Evolutionary conservation across 305 asterid species (phyloP), one percentile per base, ranked within the genome.

Genomic region (Striga hermonthica): DNA sequence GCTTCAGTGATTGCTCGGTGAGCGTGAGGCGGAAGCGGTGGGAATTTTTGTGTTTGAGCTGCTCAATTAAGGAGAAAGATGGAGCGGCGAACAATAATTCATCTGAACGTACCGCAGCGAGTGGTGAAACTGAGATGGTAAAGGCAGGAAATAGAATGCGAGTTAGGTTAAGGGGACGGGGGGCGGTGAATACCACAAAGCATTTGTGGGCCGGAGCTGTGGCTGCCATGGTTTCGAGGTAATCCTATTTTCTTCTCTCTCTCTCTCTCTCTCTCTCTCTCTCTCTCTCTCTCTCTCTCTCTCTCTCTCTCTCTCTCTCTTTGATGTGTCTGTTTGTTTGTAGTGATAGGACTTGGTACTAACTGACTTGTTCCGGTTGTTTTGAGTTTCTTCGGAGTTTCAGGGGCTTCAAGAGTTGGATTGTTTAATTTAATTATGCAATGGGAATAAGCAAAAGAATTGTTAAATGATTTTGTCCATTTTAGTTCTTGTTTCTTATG

Each of bases 151-250:
- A 61, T 57, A 68, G 65, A 73, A 62, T 59, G 49, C 72, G 50
- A 70, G 64, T 66, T 55, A 62, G 79, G 76, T 65, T 81, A n/a
- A 69, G 86, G 48, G 73, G 96, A 28, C 81, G 81, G 44, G 87
- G 85, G 63, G 95, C 95, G 44, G 76, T 87, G 68, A 92, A 92
- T 75, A 84, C 98, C 71, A 81, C 89, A 75, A 90, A 87, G 75
- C 98, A 92, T 80, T 83, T 92, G 73, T 92, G 98, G 94, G 88
- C 98, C 13, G 98, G 98, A 41, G 98, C 96, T 61, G 85, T 84
- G 36, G 92, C 98, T 53, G 96, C 98, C 39, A 90, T 86, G 98
- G 89, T 92, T 73, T 81, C 98, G n/a, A 87, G 98, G 98, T 85
- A 37, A 39, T 60, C 31, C 31, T 22, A 22, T 22, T 22, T 22